phyloP scores from a whole-genome alignment of 208 protist genomes.

The Leishmania tropica region DNA sequence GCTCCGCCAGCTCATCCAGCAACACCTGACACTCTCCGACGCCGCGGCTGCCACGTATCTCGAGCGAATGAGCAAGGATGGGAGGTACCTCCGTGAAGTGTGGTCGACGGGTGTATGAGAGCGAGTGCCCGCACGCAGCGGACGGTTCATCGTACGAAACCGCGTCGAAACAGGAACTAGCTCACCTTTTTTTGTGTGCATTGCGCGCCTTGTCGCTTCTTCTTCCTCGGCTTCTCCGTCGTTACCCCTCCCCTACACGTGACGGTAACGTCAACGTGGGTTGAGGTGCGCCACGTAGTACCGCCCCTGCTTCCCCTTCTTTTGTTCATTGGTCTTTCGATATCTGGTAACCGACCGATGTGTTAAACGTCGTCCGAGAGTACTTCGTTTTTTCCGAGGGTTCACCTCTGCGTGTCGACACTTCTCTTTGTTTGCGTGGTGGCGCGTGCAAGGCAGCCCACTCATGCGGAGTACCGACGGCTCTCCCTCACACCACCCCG shows the following conservation, averaged over 20 bases:
- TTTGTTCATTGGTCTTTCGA: neutral
- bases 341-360: neutral
- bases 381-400: neutral
- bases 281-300: neutral
- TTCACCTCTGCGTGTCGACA: no score
- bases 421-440: neutral
- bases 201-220: neutral
- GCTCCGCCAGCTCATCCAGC: constrained; percentile 44
- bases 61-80: constrained; percentile 34
- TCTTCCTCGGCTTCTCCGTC: neutral
- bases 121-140: neutral
- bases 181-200: neutral
- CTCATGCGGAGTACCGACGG: neutral
- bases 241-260: neutral
- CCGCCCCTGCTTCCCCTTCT: neutral
- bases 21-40: constrained; percentile 29
- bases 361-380: neutral
- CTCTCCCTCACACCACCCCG: neutral
- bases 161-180: no score
- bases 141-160: neutral
- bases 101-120: constrained; percentile 23
- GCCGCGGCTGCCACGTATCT: constrained; percentile 30
- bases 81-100: constrained; percentile 52
- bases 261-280: neutral
- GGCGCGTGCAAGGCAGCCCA: neutral